Evolutionary conservation across 805 yeast genomes (phyloP), one percentile per base, ranked within the genome.

Genomic region (Komagataella mondaviorum): DNA sequence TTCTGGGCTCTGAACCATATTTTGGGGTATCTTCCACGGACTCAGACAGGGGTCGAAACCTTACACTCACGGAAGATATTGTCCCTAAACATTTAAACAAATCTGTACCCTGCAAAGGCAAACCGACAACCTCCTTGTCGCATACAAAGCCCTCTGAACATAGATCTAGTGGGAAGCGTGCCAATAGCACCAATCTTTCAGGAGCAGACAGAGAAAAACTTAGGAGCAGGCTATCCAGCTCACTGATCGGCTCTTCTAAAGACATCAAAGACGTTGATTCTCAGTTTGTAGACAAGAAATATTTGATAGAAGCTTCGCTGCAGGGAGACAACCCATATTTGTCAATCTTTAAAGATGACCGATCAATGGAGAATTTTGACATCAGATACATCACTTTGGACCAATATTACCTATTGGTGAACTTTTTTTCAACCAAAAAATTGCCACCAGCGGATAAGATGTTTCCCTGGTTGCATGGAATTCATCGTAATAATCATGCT

Each of bases 401-500:
- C 8, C 39, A 30, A 8, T 30, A 30, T 14, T 30, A 30, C 39
- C 12, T 30, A 10, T 30, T 30, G 39, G 14, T 30, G 39, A 30
- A 12, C 14, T 30, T 30, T 8, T 30, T 30, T 30, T 8, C 39
- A 6, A 30, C 39, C 39, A 30, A 30, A 14, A 30, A 30, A 23
- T 12, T 83, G 45, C 96, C 96, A 0, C 77, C 76, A 3, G 83
- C 90, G 17, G 75, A 72, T 22, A 60, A 60, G 8, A 78, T 90
- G 74, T 90, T 89, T 59, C 97, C 97, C 0, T 89, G 96, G 96
- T 70, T 88, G 23, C 96, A 90, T 63, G 93, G 95, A 0, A 70
- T 85, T 47, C 80, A 83, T 55, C 71, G 71, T 12, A 70, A 72
- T 43, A 79, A 80, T 59, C 68, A 72, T 46, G 77, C 82, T 22